These are phyloP conservation scores for Kluyveromyces nonfermentans DNA, from an alignment of 805 yeast species.

Conservation along the genomic window DNA sequence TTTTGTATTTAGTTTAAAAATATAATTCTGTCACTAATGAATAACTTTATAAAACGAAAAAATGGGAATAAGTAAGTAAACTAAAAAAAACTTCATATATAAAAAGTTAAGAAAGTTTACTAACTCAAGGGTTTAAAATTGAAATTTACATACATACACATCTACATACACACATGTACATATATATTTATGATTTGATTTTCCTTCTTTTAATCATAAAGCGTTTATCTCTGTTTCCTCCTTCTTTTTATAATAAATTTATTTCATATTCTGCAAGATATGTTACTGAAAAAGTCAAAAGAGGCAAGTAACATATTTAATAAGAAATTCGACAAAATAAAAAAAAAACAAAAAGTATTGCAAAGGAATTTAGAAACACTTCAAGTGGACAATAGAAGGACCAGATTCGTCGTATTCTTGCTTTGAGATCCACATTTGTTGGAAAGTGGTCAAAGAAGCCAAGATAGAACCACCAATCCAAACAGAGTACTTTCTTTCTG, in stretches of 20 bases:
- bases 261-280: background rate
- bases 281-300: conserved; percentile 5
- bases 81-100: too few species aligned
- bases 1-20: too few species aligned
- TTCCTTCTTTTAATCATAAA: background rate
- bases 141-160: background rate
- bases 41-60: background rate
- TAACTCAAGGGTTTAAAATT: background rate
- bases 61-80: too few species aligned
- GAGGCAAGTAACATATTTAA: background rate
- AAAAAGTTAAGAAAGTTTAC: too few species aligned
- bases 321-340: background rate
- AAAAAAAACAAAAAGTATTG: conserved; percentile 1
- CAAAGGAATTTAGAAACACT: conserved; percentile 33
- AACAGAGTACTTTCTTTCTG: conserved; percentile 98
- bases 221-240: background rate
- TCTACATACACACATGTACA: background rate
- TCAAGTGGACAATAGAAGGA: conserved; percentile 83
- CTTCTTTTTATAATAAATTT: background rate
- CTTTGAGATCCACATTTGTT: conserved; percentile 99
- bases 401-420: conserved; percentile 99
- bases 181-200: background rate
- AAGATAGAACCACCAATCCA: conserved; percentile 99
- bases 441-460: conserved; percentile 98
- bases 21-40: background rate